Percentiles rank a stretch among this genome's conserved stretches.
Evolutionary conservation across 495 filamentous ascomycete species (phyloP).

Genomic region (Annulohypoxylon moriforme): DNA sequence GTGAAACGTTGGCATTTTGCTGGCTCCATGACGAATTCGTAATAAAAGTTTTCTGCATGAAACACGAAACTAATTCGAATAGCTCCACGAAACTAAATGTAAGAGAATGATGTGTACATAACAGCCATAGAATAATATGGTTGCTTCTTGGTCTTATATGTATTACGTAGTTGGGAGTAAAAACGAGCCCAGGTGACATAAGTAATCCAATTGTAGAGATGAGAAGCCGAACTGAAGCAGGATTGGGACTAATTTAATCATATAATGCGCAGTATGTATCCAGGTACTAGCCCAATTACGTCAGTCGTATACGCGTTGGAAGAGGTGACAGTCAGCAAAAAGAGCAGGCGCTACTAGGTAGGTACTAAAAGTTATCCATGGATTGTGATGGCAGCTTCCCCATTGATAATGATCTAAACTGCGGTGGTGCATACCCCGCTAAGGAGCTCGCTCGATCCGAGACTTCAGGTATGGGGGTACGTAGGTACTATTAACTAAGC

Average conservation of each 20-base stretch:
- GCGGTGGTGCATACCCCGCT: slow-evolving; percentile 25
- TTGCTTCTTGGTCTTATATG: slow-evolving; percentile 3
- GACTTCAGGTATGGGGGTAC: background rate
- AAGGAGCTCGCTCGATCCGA: slow-evolving; percentile 14
- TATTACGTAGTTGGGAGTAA: slow-evolving; percentile 3
- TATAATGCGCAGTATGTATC: background rate
- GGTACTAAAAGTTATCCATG: background rate
- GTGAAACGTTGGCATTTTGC: slow-evolving; percentile 1
- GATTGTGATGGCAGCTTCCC: slow-evolving; percentile 10
- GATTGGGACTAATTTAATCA: background rate
- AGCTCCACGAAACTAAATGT: background rate
- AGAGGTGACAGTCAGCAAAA: background rate
- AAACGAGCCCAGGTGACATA: slow-evolving; percentile 9
- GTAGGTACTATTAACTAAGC: background rate
- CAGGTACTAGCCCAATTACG: slow-evolving; percentile 28
- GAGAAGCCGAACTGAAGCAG: background rate
- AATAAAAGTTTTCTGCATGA: background rate
- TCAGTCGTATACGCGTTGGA: slow-evolving; percentile 22
- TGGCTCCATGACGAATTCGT: slow-evolving; percentile 1
- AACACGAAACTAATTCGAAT: background rate
- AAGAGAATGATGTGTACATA: background rate
- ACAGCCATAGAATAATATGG: too few relatives aligned
- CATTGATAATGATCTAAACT: slow-evolving; percentile 16
- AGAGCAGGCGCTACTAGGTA: background rate
- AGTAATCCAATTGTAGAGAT: slow-evolving; percentile 2